Percentiles rank a stretch among this genome's conserved stretches.
phyloP scores from a whole-genome alignment of 176 grass and related monocot genomes.

The Saccharum officinarum region DNA sequence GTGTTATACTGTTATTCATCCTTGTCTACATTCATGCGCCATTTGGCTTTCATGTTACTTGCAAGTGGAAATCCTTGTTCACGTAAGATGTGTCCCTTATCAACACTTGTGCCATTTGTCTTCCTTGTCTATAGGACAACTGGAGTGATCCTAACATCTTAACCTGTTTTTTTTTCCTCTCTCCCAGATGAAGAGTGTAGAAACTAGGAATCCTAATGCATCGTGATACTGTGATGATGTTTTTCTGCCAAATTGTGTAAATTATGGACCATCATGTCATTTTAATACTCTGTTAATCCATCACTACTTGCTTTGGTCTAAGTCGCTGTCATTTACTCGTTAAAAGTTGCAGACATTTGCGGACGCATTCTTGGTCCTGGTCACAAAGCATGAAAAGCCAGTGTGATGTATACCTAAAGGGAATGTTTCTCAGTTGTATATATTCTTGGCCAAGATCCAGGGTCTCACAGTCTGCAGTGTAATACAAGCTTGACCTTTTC shows the following conservation, averaged over 20 bases:
- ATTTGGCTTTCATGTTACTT: slow-evolving; percentile 32
- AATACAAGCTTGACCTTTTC: slow-evolving; percentile 31
- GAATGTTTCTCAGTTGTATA: not conserved
- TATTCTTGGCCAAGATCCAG: slow-evolving; percentile 4
- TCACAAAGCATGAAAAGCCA: slow-evolving; percentile 24
- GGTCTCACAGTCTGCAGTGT: not conserved
- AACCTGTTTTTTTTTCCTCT: not conserved
- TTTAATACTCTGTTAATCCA: slow-evolving; percentile 8
- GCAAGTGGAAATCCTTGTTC: not conserved
- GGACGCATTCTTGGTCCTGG: slow-evolving; percentile 21
- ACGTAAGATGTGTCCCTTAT: not conserved
- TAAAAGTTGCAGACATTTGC: slow-evolving; percentile 11
- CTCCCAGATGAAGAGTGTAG: not conserved
- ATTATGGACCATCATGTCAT: not conserved
- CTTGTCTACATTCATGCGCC: slow-evolving; percentile 7
- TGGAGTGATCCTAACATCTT: not conserved
- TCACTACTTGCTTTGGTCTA: not conserved
- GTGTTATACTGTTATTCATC: not conserved
- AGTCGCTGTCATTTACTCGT: slow-evolving; percentile 26
- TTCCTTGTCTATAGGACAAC: not conserved
- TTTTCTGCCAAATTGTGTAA: slow-evolving; percentile 4
- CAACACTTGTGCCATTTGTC: slow-evolving; percentile 42
- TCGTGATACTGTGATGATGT: not conserved
- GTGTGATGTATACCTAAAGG: slow-evolving; percentile 22
- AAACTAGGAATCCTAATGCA: not conserved